Evolutionary conservation across 2,329 filamentous ascomycete genomes (phyloP).

Genomic region (Huntiella abstrusa): DNA sequence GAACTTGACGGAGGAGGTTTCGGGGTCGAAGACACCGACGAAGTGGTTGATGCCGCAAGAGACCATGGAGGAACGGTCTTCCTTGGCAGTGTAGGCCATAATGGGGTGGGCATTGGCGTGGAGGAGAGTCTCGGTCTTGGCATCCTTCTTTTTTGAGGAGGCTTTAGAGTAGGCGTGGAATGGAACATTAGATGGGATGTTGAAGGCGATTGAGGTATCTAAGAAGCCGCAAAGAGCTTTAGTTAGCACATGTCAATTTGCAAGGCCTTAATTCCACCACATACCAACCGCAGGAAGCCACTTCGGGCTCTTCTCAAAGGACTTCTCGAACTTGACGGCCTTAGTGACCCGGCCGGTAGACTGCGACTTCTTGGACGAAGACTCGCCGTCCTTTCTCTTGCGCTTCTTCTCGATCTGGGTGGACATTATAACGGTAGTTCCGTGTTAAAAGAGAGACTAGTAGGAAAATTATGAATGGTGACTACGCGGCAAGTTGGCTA

Average conservation of each 20-base stretch:
- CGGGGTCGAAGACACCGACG: constrained; percentile 43
- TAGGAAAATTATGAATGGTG: not conserved
- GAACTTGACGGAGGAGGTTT: constrained; percentile 38
- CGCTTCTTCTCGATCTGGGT: constrained; percentile 28
- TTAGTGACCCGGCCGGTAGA: constrained; percentile 23
- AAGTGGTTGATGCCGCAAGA: constrained; percentile 38
- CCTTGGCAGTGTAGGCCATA: constrained; percentile 39
- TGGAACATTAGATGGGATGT: constrained; percentile 19
- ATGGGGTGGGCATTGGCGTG: constrained; percentile 38
- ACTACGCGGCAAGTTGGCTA: no score
- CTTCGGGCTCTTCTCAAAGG: not conserved
- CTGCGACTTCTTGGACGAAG: constrained; percentile 4
- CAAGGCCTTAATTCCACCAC: not conserved
- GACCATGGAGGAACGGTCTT: constrained; percentile 15
- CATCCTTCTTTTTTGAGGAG: constrained; percentile 18
- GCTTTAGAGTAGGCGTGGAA: constrained; percentile 32
- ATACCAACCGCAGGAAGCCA: constrained; percentile 10
- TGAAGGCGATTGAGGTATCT: constrained; percentile 21
- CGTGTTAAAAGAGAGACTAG: not conserved
- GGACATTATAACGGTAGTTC: constrained; percentile 20
- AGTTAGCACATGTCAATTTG: no score
- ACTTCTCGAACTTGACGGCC: constrained; percentile 25
- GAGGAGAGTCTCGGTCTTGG: constrained; percentile 31
- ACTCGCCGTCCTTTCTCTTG: constrained; percentile 22
- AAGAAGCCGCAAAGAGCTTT: not conserved